Evolutionary conservation across 208 protist genomes (phyloP).

Genomic region (Wallacemonas sp.): DNA sequence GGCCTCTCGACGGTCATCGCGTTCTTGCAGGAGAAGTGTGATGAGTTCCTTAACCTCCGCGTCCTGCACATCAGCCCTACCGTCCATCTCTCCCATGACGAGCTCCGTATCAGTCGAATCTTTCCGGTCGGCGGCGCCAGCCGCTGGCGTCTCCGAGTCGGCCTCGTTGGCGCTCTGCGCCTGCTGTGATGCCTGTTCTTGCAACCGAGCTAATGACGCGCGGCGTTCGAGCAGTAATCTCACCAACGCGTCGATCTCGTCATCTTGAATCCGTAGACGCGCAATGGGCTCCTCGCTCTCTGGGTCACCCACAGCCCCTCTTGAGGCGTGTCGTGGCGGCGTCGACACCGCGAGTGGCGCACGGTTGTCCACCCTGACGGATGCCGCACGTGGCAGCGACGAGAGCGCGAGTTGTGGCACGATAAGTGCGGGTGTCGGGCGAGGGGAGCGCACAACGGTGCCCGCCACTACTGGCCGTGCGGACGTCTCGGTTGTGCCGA

Average conservation of each 20-base stretch:
- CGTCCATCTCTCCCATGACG: no score
- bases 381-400: neutral
- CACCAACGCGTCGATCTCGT: neutral
- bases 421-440: neutral
- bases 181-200: no score
- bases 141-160: neutral
- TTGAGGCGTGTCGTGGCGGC: neutral
- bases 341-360: constrained; percentile 2
- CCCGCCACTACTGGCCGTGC: neutral
- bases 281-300: neutral
- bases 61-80: no score
- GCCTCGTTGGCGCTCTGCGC: no score
- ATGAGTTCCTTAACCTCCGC: no score
- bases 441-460: neutral
- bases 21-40: no score
- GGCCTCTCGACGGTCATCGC: no score
- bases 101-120: neutral
- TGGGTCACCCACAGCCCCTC: neutral
- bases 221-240: neutral
- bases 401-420: neutral
- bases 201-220: no score
- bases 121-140: neutral
- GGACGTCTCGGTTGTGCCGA: neutral
- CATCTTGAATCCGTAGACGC: neutral
- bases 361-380: neutral